A percentile compares a stretch with the other conserved stretches of the same genome.
Evolutionary conservation across 805 yeast genomes (phyloP).

Genomic region (Candida michaelii): DNA sequence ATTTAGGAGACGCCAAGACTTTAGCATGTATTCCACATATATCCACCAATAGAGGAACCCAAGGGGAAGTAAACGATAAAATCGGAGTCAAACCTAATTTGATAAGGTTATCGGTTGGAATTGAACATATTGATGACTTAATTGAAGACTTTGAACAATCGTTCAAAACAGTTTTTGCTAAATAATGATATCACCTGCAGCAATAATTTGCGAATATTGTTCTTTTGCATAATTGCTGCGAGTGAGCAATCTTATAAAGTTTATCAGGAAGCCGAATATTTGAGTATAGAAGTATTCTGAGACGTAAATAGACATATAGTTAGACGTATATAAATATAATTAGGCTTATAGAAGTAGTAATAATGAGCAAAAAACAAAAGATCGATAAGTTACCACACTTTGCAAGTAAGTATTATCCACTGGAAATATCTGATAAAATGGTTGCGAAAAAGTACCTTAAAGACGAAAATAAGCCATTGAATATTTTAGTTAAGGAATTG

Average conservation of each 20-base stretch:
- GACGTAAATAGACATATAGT: no score
- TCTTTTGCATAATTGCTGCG: constrained; percentile 3
- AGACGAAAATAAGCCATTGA: constrained; percentile 31
- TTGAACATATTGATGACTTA: constrained; percentile 77
- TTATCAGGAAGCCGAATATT: no score
- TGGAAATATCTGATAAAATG: constrained; percentile 5
- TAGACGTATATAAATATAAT: neutral
- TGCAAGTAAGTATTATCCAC: constrained; percentile 15
- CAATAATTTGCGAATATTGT: neutral
- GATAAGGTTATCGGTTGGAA: constrained; percentile 79
- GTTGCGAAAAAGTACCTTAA: constrained; percentile 23
- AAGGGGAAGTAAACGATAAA: constrained; percentile 69
- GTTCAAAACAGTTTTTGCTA: constrained; percentile 34
- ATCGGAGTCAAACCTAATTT: constrained; percentile 79
- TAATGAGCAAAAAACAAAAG: constrained; percentile 14
- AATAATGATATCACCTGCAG: neutral
- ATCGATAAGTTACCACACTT: constrained; percentile 11
- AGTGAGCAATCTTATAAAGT: constrained; percentile 2
- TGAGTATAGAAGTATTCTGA: no score
- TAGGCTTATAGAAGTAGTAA: neutral
- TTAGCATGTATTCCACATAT: constrained; percentile 82
- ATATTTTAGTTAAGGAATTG: constrained; percentile 14
- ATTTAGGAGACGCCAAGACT: constrained; percentile 85
- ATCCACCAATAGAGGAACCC: constrained; percentile 90
- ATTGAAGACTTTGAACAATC: constrained; percentile 71